These are phyloP conservation scores for Saccharomyces mikatae DNA, from an alignment of 805 yeast species.

Conservation along the genomic window DNA sequence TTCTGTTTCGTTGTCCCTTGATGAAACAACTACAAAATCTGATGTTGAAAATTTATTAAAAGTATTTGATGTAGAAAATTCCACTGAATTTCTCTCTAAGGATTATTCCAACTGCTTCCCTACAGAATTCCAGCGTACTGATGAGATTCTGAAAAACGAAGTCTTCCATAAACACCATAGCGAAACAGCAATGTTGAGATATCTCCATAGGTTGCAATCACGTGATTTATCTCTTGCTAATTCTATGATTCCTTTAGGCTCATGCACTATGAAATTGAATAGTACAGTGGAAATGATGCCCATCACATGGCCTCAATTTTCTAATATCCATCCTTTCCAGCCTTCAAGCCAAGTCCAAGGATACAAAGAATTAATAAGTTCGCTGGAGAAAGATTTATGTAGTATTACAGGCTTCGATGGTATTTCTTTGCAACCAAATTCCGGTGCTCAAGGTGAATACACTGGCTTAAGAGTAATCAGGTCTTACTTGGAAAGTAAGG, in stretches of 20 bases:
- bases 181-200: conserved; percentile 91
- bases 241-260: conserved; percentile 95
- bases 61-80: conserved; percentile 39
- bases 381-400: conserved; percentile 76
- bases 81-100: conserved; percentile 10
- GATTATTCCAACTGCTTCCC: conserved; percentile 32
- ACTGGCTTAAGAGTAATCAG: conserved; percentile 85
- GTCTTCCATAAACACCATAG: conserved; percentile 86
- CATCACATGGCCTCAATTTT: conserved; percentile 89
- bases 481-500: conserved; percentile 62
- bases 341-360: conserved; percentile 88
- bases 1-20: conserved; percentile 74
- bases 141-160: conserved; percentile 53
- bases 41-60: conserved; percentile 54
- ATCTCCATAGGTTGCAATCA: conserved; percentile 72
- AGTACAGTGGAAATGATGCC: conserved; percentile 94
- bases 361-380: conserved; percentile 63
- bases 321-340: conserved; percentile 84
- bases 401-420: conserved; percentile 91
- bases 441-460: conserved; percentile 98
- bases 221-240: conserved; percentile 90
- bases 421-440: conserved; percentile 89
- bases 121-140: conserved; percentile 43
- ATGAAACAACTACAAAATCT: conserved; percentile 66
- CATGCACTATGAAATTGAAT: conserved; percentile 96